Percentiles rank a stretch among this genome's conserved stretches.
phyloP scores from a whole-genome alignment of 108 stramenopile genomes.

The Chaetoceros tenuissimus region DNA sequence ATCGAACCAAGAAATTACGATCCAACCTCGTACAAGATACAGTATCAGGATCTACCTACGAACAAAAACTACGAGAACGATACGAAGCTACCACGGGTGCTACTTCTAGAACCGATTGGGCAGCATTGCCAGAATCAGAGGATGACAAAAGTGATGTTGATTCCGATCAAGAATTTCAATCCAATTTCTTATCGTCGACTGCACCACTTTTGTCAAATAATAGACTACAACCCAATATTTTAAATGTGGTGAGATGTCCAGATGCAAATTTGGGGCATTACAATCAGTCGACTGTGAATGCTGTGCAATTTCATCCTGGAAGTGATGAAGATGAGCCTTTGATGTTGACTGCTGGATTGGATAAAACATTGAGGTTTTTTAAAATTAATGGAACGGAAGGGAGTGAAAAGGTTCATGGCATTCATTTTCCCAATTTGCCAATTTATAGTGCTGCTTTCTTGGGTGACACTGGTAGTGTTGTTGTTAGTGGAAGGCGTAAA shows the following conservation, averaged over 20 bases:
- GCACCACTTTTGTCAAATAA: conserved; percentile 13
- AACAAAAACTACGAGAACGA: conserved; percentile 57
- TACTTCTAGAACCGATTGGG: conserved; percentile 68
- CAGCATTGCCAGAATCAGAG: conserved; percentile 17
- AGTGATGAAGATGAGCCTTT: conserved; percentile 60
- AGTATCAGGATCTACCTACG: conserved; percentile 39
- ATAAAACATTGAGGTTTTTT: conserved; percentile 91
- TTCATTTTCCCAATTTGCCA: conserved; percentile 87
- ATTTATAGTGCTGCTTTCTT: conserved; percentile 82
- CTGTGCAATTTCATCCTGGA: conserved; percentile 78
- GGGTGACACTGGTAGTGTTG: conserved; percentile 62
- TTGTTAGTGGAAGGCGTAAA: conserved; percentile 79
- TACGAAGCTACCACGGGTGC: conserved; percentile 47
- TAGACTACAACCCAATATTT: conserved; percentile 46
- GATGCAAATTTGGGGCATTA: conserved; percentile 83
- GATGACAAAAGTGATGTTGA: conserved; percentile 27
- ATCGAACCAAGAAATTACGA: conserved; percentile 63
- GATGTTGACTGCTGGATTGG: conserved; percentile 76
- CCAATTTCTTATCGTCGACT: conserved; percentile 11
- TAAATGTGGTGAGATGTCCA: conserved; percentile 56
- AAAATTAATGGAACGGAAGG: conserved; percentile 60
- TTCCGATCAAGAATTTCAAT: conserved; percentile 19
- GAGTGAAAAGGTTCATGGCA: conserved; percentile 83
- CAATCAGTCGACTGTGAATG: conserved; percentile 60
- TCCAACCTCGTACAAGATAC: conserved; percentile 35